Percentiles rank a stretch among this genome's conserved stretches.
phyloP scores from a whole-genome alignment of 192 early-diverging fungal genomes.

The Gamsiella multidivaricata region DNA sequence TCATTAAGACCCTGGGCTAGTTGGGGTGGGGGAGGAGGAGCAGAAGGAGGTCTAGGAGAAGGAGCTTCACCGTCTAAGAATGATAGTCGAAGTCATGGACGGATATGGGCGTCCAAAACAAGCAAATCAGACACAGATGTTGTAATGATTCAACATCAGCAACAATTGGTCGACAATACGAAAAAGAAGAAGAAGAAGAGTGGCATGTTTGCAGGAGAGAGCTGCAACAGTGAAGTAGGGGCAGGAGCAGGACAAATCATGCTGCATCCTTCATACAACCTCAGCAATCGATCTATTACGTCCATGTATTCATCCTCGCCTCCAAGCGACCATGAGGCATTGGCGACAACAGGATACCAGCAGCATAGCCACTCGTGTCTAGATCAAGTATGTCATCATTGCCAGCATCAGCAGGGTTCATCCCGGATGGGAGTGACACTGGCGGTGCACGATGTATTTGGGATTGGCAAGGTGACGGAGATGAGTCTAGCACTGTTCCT shows the following conservation, averaged over 20 bases:
- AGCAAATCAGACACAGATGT: conserved; percentile 12
- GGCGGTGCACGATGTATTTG: conserved; percentile 39
- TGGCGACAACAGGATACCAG: neutral
- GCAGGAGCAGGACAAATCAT: conserved; percentile 3
- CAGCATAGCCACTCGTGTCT: neutral
- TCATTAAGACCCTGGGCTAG: conserved; percentile 5
- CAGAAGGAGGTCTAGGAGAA: neutral
- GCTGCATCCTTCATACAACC: conserved; percentile 21
- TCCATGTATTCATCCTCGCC: neutral
- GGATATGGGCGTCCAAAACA: neutral
- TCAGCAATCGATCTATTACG: conserved; percentile 2
- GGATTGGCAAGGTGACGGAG: conserved; percentile 33
- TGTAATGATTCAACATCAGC: neutral
- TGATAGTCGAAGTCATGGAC: too few species aligned
- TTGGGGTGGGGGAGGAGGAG: neutral
- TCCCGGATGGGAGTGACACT: conserved; percentile 15
- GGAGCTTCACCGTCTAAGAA: neutral
- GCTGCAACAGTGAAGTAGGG: neutral
- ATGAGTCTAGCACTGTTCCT: conserved; percentile 38
- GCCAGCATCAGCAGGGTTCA: neutral
- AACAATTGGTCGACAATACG: neutral
- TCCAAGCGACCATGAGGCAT: neutral
- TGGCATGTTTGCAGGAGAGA: neutral
- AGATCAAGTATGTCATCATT: neutral
- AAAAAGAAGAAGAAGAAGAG: neutral